phyloP scores from a whole-genome alignment of 1,139 yeast species.

The Hyphopichia burtonii region DNA sequence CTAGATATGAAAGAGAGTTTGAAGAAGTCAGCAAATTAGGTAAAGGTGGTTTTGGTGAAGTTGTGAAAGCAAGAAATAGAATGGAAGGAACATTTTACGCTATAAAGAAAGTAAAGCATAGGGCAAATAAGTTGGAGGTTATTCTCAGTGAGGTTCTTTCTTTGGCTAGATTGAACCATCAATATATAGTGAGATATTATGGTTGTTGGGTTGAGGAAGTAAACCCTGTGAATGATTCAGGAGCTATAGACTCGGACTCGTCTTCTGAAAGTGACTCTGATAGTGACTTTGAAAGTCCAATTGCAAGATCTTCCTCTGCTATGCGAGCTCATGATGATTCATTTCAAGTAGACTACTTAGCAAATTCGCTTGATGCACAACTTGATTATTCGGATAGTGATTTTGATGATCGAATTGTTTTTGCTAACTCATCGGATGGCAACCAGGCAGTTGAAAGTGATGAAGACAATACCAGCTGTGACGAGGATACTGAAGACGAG shows the following conservation, averaged over 20 bases:
- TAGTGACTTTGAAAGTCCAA: conserved; percentile 19
- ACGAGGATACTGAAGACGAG: conserved; percentile 10
- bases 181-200: conserved; percentile 91
- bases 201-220: conserved; percentile 96
- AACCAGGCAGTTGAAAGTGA: conserved; percentile 9
- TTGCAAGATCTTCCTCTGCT: conserved; percentile 29
- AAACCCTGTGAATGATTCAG: conserved; percentile 9
- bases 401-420: conserved; percentile 28
- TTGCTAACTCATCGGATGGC: conserved; percentile 21
- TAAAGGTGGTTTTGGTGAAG: conserved; percentile 96
- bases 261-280: conserved; percentile 18
- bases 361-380: conserved; percentile 62
- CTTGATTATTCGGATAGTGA: conserved; percentile 55
- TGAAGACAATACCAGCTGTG: conserved; percentile 15
- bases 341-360: conserved; percentile 60
- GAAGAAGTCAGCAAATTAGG: conserved; percentile 94
- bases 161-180: conserved; percentile 88
- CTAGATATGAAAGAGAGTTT: conserved; percentile 61
- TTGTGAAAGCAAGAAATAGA: conserved; percentile 88
- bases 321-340: conserved; percentile 33
- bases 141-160: conserved; percentile 89
- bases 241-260: conserved; percentile 17
- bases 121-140: conserved; percentile 73
- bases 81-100: conserved; percentile 96
- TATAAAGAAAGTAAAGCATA: conserved; percentile 83